phyloP scores from a whole-genome alignment of 2,329 filamentous ascomycete genomes.

The Colletotrichum liaoningense region DNA sequence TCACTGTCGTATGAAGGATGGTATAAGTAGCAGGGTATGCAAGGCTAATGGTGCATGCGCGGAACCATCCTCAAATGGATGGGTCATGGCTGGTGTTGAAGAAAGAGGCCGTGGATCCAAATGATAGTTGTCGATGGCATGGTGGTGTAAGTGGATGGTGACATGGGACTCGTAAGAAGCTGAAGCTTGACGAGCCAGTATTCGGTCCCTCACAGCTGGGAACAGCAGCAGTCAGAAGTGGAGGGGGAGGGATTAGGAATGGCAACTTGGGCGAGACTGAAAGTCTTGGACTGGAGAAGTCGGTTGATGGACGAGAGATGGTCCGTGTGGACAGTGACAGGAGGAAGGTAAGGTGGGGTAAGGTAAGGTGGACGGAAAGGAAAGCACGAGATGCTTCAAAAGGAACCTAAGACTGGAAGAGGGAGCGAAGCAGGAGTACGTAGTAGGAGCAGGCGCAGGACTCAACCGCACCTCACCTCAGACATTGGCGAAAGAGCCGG shows the following conservation, averaged over 20 bases:
- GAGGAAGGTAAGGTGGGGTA: neutral
- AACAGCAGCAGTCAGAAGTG: neutral
- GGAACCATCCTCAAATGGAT: neutral
- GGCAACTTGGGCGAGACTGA: neutral
- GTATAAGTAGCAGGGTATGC: conserved; percentile 13
- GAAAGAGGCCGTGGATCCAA: neutral
- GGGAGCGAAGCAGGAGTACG: too few relatives aligned
- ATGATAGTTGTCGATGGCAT: neutral
- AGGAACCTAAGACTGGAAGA: too few relatives aligned
- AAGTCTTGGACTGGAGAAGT: too few relatives aligned
- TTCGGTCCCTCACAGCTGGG: neutral
- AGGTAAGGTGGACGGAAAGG: too few relatives aligned
- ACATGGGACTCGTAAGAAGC: neutral
- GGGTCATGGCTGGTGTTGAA: neutral
- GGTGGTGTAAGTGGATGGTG: conserved; percentile 15
- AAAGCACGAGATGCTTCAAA: too few relatives aligned
- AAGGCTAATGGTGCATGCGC: neutral
- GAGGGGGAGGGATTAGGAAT: neutral
- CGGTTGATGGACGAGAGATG: neutral
- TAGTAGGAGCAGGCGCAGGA: neutral
- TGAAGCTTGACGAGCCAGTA: neutral
- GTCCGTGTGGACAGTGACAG: conserved; percentile 6
- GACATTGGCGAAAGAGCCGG: conserved; percentile 25
- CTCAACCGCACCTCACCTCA: neutral
- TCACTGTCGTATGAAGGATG: conserved; percentile 10